Evolutionary conservation across 495 filamentous ascomycete species (phyloP), one percentile per base, ranked within the genome.

Genomic region (Barbatosphaeria neglecta): DNA sequence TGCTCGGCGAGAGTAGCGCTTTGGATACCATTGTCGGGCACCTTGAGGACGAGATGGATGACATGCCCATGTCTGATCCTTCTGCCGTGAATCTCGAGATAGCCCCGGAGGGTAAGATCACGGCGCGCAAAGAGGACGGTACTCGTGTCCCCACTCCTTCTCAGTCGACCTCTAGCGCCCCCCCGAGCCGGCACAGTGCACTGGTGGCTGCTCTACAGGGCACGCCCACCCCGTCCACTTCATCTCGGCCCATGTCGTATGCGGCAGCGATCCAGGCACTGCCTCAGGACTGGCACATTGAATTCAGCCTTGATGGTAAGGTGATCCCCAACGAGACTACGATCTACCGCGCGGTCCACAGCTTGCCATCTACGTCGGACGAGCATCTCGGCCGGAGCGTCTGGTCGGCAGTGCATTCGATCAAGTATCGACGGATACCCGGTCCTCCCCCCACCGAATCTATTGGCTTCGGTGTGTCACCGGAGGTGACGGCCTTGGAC

Each of bases 231-330:
- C 64, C 63, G 13, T 64, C 75, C 19, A 67, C 78, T 15, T 63
- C 72, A 0, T 63, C 72, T 15, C 67, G 75, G 19, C 69, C 76
- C 2, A 69, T 77, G 63, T 90, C 88, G 0, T 95, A 95, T 58
- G 84, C 88, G 15, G 86, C 85, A 28, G 87, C 88, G 5, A 77
- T 92, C 52, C 82, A 86, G 53, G 56, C 79, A 22, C 60, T 77
- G 4, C 87, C 89, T n/a, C 83, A 89, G 49, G 92, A 97, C 57
- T 99, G 93, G 93, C 92, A 99, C 55, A 86, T 99, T 37, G 87
- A 97, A 56, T 99, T 99, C 63, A 93, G 79, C 52, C 80, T 96
- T 46, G 82, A 88, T 50, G 86, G 78, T 40, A 83, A 89, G 56
- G 76, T 84, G 0, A 82, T 96, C 52, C 72, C 85, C 1, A 90